Evolutionary conservation across 306 rosid genomes (phyloP).

Genomic region (Glycine latifolia): DNA sequence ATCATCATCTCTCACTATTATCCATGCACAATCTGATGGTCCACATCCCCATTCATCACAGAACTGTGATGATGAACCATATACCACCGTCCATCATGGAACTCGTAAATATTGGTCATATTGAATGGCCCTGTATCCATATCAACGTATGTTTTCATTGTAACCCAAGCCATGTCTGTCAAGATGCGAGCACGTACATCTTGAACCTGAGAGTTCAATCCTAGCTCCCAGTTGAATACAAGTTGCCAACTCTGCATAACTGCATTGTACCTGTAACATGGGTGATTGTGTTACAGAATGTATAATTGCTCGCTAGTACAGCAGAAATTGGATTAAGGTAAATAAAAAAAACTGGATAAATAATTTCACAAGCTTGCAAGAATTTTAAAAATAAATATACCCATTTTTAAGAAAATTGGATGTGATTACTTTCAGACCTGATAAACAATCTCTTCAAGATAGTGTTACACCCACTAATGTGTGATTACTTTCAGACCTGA

Average conservation of each 20-base stretch:
- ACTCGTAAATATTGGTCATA: slow-evolving; percentile 81
- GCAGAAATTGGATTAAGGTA: slow-evolving; percentile 7
- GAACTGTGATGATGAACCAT: slow-evolving; percentile 98
- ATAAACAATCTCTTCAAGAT: slow-evolving; percentile 12
- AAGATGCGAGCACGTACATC: slow-evolving; percentile 88
- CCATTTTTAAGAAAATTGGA: no score
- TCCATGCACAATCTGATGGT: slow-evolving; percentile 73
- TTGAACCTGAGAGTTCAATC: slow-evolving; percentile 81
- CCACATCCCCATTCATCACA: slow-evolving; percentile 78
- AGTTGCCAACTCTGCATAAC: slow-evolving; percentile 94
- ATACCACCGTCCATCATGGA: slow-evolving; percentile 83
- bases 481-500: not conserved
- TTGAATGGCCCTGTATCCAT: slow-evolving; percentile 86
- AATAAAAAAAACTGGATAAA: not conserved
- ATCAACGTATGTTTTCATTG: slow-evolving; percentile 84
- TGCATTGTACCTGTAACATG: slow-evolving; percentile 69
- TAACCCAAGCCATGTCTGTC: slow-evolving; percentile 95
- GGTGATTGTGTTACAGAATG: slow-evolving; percentile 16
- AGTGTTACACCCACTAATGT: no score
- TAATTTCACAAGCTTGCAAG: slow-evolving; percentile 26
- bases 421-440: not conserved
- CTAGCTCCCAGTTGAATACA: slow-evolving; percentile 89
- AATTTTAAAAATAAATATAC: not conserved
- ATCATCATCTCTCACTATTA: slow-evolving; percentile 54
- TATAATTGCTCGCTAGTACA: not conserved